Evolutionary conservation across 2,329 filamentous ascomycete genomes (phyloP), one percentile per base, ranked within the genome.

Genomic region (Cercospora sojina): DNA sequence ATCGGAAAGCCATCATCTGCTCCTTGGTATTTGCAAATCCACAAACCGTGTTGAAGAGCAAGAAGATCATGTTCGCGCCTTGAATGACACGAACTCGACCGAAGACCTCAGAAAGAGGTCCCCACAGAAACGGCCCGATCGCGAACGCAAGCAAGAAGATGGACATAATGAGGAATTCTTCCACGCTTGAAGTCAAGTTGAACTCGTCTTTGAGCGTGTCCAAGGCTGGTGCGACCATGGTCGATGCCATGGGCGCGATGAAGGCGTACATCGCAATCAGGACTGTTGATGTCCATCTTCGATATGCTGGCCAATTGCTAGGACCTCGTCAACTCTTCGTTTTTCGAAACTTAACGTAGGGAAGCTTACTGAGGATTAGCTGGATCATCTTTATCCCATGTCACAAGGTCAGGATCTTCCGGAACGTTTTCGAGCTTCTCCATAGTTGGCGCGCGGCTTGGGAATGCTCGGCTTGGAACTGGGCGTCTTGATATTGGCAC

Each of bases 311-410:
- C 80, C 80, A 81, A 23, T 70, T 81, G 62, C 60, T 63, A 32
- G 5, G 18, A 9, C 8, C 23, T 12, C 16, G 35, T 63, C 25
- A 55, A 31, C 49, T 16, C 12, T 12, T 18, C 16, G 0, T 13
- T 20, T 0, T 12, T 1, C 10, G n/a, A 8, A 27, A 13, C 10
- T 25, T 13, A 20, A 10, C 2, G 5, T 31, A 57, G 13, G 16
- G 35, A 2, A 51, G 27, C 60, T 56, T 56, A 63, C 60, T 80
- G 79, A 2, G 80, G 80, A 58, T 82, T 81, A 16, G 70, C 72
- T 5, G 77, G 78, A 62, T 82, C 80, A 13, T 80, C 72, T 9
- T 77, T 72, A 59, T 81, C 79, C 79, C 80, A 82, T 2, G 77
- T 77, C 1, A 82, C 78, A 23, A 81, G 20, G 78, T 79, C 35